Evolutionary conservation across 768 basidiomycete species (phyloP).

Genomic region (Boletus subcaerulescens): DNA sequence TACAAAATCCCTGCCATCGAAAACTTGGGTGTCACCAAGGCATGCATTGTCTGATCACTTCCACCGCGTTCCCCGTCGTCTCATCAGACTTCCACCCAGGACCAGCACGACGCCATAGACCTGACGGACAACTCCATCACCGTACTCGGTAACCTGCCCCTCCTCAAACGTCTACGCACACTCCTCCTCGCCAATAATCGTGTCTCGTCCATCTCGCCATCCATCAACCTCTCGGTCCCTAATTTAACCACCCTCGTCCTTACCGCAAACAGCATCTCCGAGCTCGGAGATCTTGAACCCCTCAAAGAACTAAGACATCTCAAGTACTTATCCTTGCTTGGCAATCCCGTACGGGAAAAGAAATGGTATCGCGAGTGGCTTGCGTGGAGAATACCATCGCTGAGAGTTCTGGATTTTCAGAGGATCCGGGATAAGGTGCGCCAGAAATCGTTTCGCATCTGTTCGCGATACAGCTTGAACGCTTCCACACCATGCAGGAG

Average conservation of each 20-base stretch:
- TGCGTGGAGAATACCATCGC: conserved; percentile 79
- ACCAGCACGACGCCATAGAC: conserved; percentile 93
- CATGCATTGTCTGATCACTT: conserved; percentile 35
- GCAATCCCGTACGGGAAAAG: conserved; percentile 85
- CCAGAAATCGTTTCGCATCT: conserved; percentile 32
- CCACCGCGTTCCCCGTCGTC: conserved; percentile 8
- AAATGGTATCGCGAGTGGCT: conserved; percentile 98
- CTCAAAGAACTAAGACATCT: conserved; percentile 72
- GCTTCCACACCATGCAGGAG: conserved; percentile 53
- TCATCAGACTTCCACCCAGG: conserved; percentile 43
- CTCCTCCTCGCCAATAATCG: conserved; percentile 90
- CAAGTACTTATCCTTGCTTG: conserved; percentile 72
- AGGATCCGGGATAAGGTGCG: conserved; percentile 92
- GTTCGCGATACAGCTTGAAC: conserved; percentile 26
- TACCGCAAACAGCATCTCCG: conserved; percentile 75
- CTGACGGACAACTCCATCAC: conserved; percentile 88
- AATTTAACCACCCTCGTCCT: conserved; percentile 82
- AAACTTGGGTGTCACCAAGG: conserved; percentile 92
- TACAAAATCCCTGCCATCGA: conserved; percentile 95
- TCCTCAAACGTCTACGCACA: conserved; percentile 79
- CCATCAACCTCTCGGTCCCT: conserved; percentile 78
- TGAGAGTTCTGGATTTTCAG: conserved; percentile 94
- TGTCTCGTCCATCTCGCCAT: conserved; percentile 77
- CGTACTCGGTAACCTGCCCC: conserved; percentile 79
- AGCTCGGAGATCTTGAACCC: conserved; percentile 84